Percentiles rank a stretch among this genome's conserved stretches.
phyloP scores from a whole-genome alignment of 371 early-diverging fungal genomes.

The Blakeslea trispora region DNA sequence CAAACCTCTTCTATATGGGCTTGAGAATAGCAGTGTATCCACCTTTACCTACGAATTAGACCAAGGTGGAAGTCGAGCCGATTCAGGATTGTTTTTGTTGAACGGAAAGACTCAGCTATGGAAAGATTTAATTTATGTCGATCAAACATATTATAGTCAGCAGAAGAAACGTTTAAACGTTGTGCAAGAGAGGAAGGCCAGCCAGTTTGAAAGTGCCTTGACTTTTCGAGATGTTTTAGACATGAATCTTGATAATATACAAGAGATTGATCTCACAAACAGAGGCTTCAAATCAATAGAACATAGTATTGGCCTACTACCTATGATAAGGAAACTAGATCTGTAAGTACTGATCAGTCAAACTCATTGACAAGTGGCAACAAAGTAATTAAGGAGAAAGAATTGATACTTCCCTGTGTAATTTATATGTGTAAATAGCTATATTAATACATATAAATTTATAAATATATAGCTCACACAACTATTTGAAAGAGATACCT shows the following conservation, averaged over 20 bases:
- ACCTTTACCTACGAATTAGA: neutral
- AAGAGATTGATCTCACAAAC: conserved; percentile 17
- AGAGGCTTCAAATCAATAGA: conserved; percentile 15
- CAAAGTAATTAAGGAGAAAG: neutral
- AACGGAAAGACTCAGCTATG: conserved; percentile 20
- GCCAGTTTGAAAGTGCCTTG: conserved; percentile 6
- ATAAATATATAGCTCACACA: conserved; percentile 42
- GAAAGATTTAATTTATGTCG: conserved; percentile 34
- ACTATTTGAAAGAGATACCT: conserved; percentile 60
- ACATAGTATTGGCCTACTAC: conserved; percentile 25
- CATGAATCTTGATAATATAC: conserved; percentile 10
- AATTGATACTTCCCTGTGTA: no score
- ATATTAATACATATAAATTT: neutral
- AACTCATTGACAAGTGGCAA: conserved; percentile 7
- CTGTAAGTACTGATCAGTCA: conserved; percentile 28
- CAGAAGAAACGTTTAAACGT: no score
- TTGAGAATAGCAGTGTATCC: neutral
- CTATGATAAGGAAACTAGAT: conserved; percentile 27
- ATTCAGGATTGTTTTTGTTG: conserved; percentile 26
- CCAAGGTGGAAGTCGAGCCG: conserved; percentile 12
- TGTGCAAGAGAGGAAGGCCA: neutral
- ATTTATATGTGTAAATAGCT: neutral
- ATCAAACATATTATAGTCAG: conserved; percentile 31
- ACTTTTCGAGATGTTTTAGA: conserved; percentile 14
- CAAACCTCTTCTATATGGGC: conserved; percentile 22